Evolutionary conservation across 2,329 filamentous ascomycete genomes (phyloP), one percentile per base, ranked within the genome.

Genomic region (Orbilia brochopaga): DNA sequence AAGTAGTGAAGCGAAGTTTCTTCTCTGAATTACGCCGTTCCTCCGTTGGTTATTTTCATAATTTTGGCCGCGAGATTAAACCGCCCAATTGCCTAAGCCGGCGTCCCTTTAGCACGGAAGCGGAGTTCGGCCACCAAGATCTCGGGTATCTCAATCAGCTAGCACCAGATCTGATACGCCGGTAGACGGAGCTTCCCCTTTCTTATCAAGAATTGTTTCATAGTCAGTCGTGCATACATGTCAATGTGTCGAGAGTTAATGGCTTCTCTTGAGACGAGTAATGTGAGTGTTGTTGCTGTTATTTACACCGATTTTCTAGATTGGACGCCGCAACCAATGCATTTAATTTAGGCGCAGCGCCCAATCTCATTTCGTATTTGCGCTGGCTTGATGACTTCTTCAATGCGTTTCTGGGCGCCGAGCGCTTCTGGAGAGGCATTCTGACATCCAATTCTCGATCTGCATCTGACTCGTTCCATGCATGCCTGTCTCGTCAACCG

Each of bases 81-180:
- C 56, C 55, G 56, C 37, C 30, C 40, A 11, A 44, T 32, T 27
- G 15, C 4, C 27, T 37, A 30, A 53, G 46, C 37, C 48, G 13
- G 10, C 19, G 8, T 23, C 19, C 46, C 15, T 42, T 24, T 58
- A 30, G 15, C 15, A 55, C 50, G 40, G 44, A 60, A 30, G 37
- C 21, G 27, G 27, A 46, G 23, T 44, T 51, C 19, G 19, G 50
- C 30, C n/a, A 46, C n/a, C 46, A 2, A 48, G 59, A 63, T 60
- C 54, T 64, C 66, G 59, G 66, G 48, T 64, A 60, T 70, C 66
- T 54, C 55, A 30, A 32, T 55, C n/a, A n/a, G n/a, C 40, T 11
- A 27, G 50, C 27, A 19, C n/a, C 44, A 63, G 53, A 70, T 59
- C 42, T 44, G 30, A 8, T 40, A 42, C 67, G 56, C 32, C 51